Base-by-base conservation (phyloP, 805 yeast genomes). In the Ogataea nitratoaversa region DNA sequence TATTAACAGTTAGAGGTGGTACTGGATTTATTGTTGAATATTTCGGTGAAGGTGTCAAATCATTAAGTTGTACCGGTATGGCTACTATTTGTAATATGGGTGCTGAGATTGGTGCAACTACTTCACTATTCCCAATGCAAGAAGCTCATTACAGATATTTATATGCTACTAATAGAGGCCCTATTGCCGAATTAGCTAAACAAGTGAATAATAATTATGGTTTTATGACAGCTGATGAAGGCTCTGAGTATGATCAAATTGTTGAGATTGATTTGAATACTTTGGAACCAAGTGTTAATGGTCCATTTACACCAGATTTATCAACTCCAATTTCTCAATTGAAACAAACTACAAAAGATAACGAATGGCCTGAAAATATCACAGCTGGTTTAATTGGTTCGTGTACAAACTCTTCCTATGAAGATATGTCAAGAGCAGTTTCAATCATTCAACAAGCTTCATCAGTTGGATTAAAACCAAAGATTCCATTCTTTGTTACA, bases 81-180 rank as follows among this genome's bases (percentile, higher is more conserved):
- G 98, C 95, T 65, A 90, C 98, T 57, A 90, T 90, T 71, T 90
- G 98, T 78, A 90, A 90, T 70, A 90, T 90, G 98, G 98, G 98
- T 76, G 98, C 98, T 53, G 98, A 90, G 72, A 89, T 90, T 55
- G 98, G 98, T 72, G 97, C 97, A 46, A 90, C 98, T 48, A 90
- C 98, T 42, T 90, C 97, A 35, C 87, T 86, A 46, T 90, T 90
- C 95, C 98, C 98, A 65, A 89, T 76, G 86, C 89, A 87, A 75
- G 78, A 81, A 60, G 83, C 91, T 50, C 90, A 86, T 86, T 79
- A 71, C 64, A 84, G 83, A 52, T 91, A 90, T 73, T 78, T 91
- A 65, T 67, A 76, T 48, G 93, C 95, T 42, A 91, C 98, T 44
- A 81, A 79, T 54, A 85, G 98, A 73, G 75, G 78, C 41, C 78